Base-by-base conservation (phyloP, 192 early-diverging fungal species). In the Coemansia sp. region DNA sequence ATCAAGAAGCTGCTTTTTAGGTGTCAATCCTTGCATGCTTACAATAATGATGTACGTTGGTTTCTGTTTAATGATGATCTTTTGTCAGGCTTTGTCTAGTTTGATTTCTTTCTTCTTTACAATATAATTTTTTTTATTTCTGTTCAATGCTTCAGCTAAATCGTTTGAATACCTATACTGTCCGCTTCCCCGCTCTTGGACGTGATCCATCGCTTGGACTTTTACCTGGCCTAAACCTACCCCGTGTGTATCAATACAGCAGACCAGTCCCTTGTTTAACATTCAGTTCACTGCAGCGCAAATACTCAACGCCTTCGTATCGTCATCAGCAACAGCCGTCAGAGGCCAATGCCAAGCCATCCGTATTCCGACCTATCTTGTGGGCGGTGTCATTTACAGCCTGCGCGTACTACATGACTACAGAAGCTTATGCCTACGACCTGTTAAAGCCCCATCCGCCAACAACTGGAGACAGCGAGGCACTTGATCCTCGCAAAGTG, bases 351-450 rank as follows among this genome's bases (percentile, higher is more conserved):
- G 59, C 1, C 36, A 18, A n/a, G 3, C 3, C 29, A n/a, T 38
- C 34, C 18, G 29, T 61, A 33, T 16, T 38, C 31, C 59, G 59
- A 7, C 59, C 59, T 1, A 61, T 40, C 31, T n/a, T 61, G 59
- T 61, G 59, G 59, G 34, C 59, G 8, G 59, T 12, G 9, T 15
- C 36, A 16, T 61, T 61, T 38, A 61, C 59, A 4, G 59, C 59
- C 34, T 61, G 59, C 18, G 31, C 59, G 18, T 61, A 38, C 59
- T 40, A 40, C 18, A 10, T 36, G 16, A 9, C 31, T 16, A 61
- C 9, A 2, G 59, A 61, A 27, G 12, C 34, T 12, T 3, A 6
- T 7, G 31, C 18, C 1, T 33, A 61, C 7, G 9, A 61, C 18
- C 1, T n/a, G 7, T 16, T 61, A 16, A 34, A 38, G 15, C 5